Percentiles rank a stretch among this genome's conserved stretches.
Evolutionary conservation across 1,139 yeast species (phyloP).

Genomic region (Diutina siamensis): DNA sequence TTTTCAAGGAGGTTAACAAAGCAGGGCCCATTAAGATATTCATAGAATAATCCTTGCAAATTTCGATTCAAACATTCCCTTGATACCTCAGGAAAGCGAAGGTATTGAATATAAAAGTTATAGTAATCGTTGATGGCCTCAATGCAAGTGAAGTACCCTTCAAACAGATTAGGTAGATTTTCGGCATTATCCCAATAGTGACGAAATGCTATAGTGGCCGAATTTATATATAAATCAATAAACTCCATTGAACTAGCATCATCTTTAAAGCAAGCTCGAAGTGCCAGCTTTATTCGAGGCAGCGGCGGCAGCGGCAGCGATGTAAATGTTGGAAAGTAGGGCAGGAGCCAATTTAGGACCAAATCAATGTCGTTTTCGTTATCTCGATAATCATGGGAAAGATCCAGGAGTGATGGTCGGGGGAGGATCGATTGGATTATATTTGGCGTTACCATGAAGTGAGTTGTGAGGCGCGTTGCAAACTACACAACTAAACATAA

Average conservation of each 20-base stretch:
- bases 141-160: neutral
- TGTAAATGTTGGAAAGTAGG: constrained; percentile 17
- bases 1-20: neutral
- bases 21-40: neutral
- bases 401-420: constrained; percentile 9
- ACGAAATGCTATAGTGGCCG: constrained; percentile 12
- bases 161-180: neutral
- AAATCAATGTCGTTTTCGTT: constrained; percentile 32
- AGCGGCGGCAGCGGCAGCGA: constrained; percentile 14
- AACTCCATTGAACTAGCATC: constrained; percentile 23
- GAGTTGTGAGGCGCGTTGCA: neutral
- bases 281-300: constrained; percentile 26
- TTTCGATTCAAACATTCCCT: neutral
- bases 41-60: neutral
- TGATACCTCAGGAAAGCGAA: neutral
- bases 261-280: constrained; percentile 27
- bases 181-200: neutral
- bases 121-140: neutral
- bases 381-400: constrained; percentile 14
- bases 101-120: neutral
- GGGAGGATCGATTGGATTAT: constrained; percentile 8
- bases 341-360: constrained; percentile 28
- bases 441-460: constrained; percentile 7
- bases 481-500: no score
- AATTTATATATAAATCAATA: constrained; percentile 23